phyloP scores from a whole-genome alignment of 2,329 filamentous ascomycete genomes.

The Ophiostoma ips region DNA sequence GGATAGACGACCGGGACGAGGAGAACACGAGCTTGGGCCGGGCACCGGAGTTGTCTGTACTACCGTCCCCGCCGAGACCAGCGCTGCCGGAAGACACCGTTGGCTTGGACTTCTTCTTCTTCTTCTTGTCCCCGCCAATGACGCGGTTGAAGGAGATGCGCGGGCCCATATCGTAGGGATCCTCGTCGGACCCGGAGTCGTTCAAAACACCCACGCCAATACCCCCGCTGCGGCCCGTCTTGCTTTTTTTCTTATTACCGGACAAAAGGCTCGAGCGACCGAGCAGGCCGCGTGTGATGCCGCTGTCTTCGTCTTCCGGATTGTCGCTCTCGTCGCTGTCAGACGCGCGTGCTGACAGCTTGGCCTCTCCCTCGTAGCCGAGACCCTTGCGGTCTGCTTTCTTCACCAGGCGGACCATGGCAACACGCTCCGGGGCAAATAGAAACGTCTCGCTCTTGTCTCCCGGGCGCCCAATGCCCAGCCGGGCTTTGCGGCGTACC shows the following conservation, averaged over 20 bases:
- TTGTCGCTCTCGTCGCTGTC: constrained; percentile 28
- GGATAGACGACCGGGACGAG: constrained; percentile 32
- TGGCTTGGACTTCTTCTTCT: constrained; percentile 48
- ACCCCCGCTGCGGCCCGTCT: constrained; percentile 28
- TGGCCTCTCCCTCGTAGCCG: constrained; percentile 48
- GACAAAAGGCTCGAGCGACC: constrained; percentile 6
- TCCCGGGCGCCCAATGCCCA: constrained; percentile 36
- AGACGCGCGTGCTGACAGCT: constrained; percentile 25
- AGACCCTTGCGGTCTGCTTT: constrained; percentile 60
- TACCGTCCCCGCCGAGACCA: not conserved
- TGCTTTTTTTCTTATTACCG: not conserved
- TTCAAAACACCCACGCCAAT: constrained; percentile 85
- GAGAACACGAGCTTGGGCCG: constrained; percentile 58
- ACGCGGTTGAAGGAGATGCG: constrained; percentile 75
- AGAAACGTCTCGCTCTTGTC: constrained; percentile 41
- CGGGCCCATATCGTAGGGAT: constrained; percentile 84
- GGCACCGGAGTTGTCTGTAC: constrained; percentile 26
- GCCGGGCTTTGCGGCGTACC: constrained; percentile 56
- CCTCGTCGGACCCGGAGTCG: constrained; percentile 87
- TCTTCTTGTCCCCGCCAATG: constrained; percentile 71
- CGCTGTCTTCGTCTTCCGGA: constrained; percentile 28
- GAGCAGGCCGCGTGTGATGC: constrained; percentile 1
- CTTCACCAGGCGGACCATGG: constrained; percentile 49
- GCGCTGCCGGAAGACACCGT: not conserved
- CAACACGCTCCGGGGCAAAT: constrained; percentile 73